Evolutionary conservation across 805 yeast genomes (phyloP), one percentile per base, ranked within the genome.

Genomic region (Metschnikowia vanudenii): DNA sequence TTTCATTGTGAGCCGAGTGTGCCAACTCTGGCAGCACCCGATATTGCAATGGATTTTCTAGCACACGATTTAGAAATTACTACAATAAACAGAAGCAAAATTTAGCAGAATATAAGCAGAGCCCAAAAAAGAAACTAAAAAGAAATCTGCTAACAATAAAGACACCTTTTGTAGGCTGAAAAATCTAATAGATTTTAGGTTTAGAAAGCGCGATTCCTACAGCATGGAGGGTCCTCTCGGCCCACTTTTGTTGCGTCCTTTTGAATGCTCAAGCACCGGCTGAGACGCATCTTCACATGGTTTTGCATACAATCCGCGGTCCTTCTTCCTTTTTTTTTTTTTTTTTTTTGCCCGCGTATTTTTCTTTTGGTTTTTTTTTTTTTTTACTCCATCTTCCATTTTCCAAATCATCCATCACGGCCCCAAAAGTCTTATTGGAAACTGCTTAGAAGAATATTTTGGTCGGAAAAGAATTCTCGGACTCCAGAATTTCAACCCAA

Each of bases 341-440:
- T 38, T 44, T 38, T 44, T 44, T 39, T 44, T 44, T 33, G 39
- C 43, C 36, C 47, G 43, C 43, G 47, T 41, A 24, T 36, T 26
- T 33, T 44, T 44, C 28, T 38, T 33, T 38, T 18, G 32, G 17
- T 16, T 28, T 45, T 35, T 45, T 30, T 39, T 41, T 41, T 34
- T 37, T 43, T 43, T 31, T 14, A 26, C 34, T 33, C 46, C 48
- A 41, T 37, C 29, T 26, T 45, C 37, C 18, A 18, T 24, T 22
- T 34, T 7, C 30, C 29, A 29, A 28, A 18, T 16, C 14, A 33
- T 14, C 26, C 22, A 13, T 18, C 41, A 18, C 18, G 8, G 12
- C 33, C 10, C 30, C 16, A 36, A 26, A 20, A 20, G 24, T 20
- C 28, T 5, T 6, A 13, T n/a, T 30, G 14, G 17, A 30, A 11